Evolutionary conservation across 2,329 filamentous ascomycete species (phyloP), one percentile per base, ranked within the genome.

Genomic region (Mycogone perniciosa): DNA sequence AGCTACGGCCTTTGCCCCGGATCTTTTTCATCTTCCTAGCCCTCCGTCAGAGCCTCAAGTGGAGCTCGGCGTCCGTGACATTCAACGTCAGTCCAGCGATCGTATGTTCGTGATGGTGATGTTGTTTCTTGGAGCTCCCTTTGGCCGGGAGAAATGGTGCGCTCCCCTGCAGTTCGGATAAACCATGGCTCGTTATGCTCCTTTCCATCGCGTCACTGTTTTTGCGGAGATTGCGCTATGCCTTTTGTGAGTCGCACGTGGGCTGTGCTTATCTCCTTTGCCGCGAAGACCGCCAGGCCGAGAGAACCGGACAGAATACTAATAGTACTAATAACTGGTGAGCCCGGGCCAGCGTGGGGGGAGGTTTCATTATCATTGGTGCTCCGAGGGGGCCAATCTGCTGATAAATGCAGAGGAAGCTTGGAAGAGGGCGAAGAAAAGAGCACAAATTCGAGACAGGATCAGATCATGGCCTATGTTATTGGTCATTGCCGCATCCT

Each of bases 11-110:
- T 51, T 53, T 50, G 53, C 47, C 46, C 52, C 51, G 50, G 50
- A 46, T 41, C 48, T 44, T 56, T 49, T 43, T 45, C 41, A 57
- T 55, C 50, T 42, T 56, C 52, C 50, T 48, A 46, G 53, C 48
- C 43, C 53, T 50, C 49, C 49, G 49, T 33, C 48, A 46, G 58
- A 61, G 55, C 53, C 57, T 58, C 58, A 60, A 57, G 59, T 61
- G 59, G 59, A 60, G 54, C 51, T 51, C 40, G 39, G 49, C 35
- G 42, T 44, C 52, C 47, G 44, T 48, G 53, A 34, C 33, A 37
- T 53, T 35, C 29, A 39, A 51, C 29, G 44, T 42, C 49, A 37
- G 43, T 51, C 42, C 40, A 20, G 39, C 37, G 26, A 29, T 33
- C 38, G 45, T 29, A 48, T 20, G 29, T 44, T 48, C 13, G 27